phyloP scores from a whole-genome alignment of 2,329 filamentous ascomycete genomes.

The Hawksworthiomyces lignivorus region DNA sequence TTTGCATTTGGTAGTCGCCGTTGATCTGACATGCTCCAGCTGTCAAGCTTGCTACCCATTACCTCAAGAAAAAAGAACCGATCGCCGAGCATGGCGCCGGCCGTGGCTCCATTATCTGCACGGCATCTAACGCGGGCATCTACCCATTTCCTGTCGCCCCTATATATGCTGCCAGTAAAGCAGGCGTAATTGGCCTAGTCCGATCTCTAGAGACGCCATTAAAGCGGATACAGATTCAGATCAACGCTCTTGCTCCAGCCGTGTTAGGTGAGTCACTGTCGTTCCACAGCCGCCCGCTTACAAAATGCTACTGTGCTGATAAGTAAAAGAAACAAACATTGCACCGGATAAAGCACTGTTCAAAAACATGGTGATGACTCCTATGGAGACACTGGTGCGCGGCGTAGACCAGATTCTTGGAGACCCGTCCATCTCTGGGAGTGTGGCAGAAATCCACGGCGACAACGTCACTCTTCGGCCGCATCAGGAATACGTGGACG shows the following conservation, averaged over 20 bases:
- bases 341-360: conserved; percentile 36
- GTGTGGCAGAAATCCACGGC: conserved; percentile 44
- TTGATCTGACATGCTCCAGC: conserved; percentile 13
- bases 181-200: conserved; percentile 41
- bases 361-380: conserved; percentile 41
- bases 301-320: too few relatives aligned
- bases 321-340: conserved; percentile 32
- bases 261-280: conserved; percentile 33
- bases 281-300: not conserved
- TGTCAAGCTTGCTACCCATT: conserved; percentile 40
- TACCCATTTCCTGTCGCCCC: conserved; percentile 45
- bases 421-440: conserved; percentile 33
- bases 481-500: conserved; percentile 38
- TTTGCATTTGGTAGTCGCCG: not conserved
- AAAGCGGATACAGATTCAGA: conserved; percentile 34
- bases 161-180: conserved; percentile 40
- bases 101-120: conserved; percentile 41
- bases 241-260: conserved; percentile 43
- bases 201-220: conserved; percentile 36
- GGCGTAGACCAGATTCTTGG: conserved; percentile 35
- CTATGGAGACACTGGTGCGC: conserved; percentile 37
- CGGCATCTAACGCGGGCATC: conserved; percentile 44
- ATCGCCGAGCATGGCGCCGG: not conserved
- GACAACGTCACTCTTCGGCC: conserved; percentile 38
- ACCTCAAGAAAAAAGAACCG: conserved; percentile 37